Conservation (phyloP, 2,329 filamentous ascomycete species). For the Hymenoscyphus infarciens region DNA sequence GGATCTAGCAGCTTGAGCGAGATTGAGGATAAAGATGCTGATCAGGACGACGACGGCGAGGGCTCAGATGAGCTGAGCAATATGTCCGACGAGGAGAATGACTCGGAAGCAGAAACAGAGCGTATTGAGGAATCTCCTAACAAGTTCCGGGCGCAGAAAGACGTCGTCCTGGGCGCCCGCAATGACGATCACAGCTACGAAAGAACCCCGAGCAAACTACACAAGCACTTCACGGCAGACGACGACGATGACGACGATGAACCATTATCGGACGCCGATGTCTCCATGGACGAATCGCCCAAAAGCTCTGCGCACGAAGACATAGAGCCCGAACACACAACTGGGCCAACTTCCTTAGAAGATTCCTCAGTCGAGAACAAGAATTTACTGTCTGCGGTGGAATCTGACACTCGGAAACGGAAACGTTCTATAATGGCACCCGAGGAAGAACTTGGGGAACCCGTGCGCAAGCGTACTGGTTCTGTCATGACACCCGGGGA, state of each 20-base stretch:
- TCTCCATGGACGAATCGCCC: constrained; percentile 36
- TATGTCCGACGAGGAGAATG: constrained; percentile 53
- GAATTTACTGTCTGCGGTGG: constrained; percentile 22
- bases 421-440: constrained; percentile 36
- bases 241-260: constrained; percentile 41
- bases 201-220: constrained; percentile 74
- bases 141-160: constrained; percentile 55
- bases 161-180: constrained; percentile 57
- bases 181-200: constrained; percentile 54
- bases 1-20: constrained; percentile 93
- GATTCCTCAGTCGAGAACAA: constrained; percentile 30
- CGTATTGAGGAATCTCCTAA: constrained; percentile 85
- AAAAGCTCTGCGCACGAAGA: constrained; percentile 41
- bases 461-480: constrained; percentile 50
- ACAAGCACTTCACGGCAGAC: constrained; percentile 50
- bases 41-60: constrained; percentile 54
- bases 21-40: constrained; percentile 74
- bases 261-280: constrained; percentile 35
- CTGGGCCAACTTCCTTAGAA: constrained; percentile 37
- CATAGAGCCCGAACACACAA: constrained; percentile 30
- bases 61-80: constrained; percentile 36
- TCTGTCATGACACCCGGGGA: constrained; percentile 42
- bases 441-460: constrained; percentile 36
- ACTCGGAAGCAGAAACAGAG: constrained; percentile 91
- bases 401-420: constrained; percentile 37